Conservation (phyloP, 306 rosid genomes). For the Prunus padus region DNA sequence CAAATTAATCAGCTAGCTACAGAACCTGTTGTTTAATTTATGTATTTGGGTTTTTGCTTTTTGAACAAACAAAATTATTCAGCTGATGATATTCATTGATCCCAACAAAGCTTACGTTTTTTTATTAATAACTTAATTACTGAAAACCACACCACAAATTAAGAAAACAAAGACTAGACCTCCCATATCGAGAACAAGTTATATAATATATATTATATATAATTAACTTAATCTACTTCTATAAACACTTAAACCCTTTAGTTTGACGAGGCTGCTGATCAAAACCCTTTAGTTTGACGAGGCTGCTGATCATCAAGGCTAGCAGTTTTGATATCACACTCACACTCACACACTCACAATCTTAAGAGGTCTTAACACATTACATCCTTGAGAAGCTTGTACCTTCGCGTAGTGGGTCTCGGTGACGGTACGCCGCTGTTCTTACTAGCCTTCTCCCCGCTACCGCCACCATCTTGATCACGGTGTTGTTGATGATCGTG, state of each 20-base stretch:
- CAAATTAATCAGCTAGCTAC: no score
- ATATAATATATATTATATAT: neutral
- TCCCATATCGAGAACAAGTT: neutral
- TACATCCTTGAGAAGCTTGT: slow-evolving; percentile 99
- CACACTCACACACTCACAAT: neutral
- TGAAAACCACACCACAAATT: neutral
- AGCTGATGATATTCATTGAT: neutral
- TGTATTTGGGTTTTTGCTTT: no score
- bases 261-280: neutral
- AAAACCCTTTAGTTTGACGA: neutral
- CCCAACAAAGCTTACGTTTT: neutral
- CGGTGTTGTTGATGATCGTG: slow-evolving; percentile 47
- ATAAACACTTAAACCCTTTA: neutral
- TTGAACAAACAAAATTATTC: no score
- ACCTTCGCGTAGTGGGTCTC: slow-evolving; percentile 77
- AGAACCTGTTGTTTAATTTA: no score
- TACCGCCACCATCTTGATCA: slow-evolving; percentile 42
- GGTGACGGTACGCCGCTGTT: slow-evolving; percentile 66
- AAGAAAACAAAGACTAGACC: neutral
- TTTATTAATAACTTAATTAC: neutral
- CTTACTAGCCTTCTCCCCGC: slow-evolving; percentile 39
- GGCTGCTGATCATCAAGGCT: neutral
- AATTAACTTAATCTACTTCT: neutral
- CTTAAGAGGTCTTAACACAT: slow-evolving; percentile 51
- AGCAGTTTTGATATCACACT: neutral